phyloP scores from a whole-genome alignment of 805 yeast species.

The Teunomyces stri region DNA sequence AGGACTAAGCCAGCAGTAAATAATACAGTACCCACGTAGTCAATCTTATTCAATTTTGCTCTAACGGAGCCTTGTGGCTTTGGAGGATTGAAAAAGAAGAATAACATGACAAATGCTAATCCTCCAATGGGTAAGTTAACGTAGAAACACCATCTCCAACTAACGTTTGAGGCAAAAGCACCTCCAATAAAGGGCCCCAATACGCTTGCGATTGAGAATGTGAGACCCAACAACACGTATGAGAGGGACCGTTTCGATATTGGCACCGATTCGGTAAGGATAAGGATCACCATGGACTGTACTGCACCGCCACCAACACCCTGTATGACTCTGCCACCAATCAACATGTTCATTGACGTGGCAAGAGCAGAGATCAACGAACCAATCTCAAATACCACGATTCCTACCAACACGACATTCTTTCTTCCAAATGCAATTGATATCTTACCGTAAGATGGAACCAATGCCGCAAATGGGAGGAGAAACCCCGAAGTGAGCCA shows the following conservation, averaged over 20 bases:
- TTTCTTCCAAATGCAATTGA: constrained; percentile 60
- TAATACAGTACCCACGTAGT: constrained; percentile 48
- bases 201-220: constrained; percentile 51
- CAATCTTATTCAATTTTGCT: constrained; percentile 42
- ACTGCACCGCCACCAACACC: constrained; percentile 76
- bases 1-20: constrained; percentile 44
- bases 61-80: constrained; percentile 36
- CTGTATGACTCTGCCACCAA: constrained; percentile 68
- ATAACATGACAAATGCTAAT: constrained; percentile 35
- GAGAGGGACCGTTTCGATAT: constrained; percentile 35
- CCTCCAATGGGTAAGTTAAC: constrained; percentile 70
- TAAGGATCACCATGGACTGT: constrained; percentile 54
- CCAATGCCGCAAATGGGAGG: constrained; percentile 51
- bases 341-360: constrained; percentile 53
- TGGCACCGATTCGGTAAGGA: constrained; percentile 57
- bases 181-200: constrained; percentile 70
- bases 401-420: constrained; percentile 44
- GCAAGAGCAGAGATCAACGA: constrained; percentile 59
- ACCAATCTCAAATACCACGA: constrained; percentile 59
- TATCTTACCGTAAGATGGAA: constrained; percentile 57
- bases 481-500: constrained; percentile 60
- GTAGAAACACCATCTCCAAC: constrained; percentile 81
- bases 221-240: constrained; percentile 37
- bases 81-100: constrained; percentile 47
- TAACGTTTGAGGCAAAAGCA: constrained; percentile 52